Evolutionary conservation across 352 stramenopile species (phyloP).

Genomic region (Vaucheria bursata): DNA sequence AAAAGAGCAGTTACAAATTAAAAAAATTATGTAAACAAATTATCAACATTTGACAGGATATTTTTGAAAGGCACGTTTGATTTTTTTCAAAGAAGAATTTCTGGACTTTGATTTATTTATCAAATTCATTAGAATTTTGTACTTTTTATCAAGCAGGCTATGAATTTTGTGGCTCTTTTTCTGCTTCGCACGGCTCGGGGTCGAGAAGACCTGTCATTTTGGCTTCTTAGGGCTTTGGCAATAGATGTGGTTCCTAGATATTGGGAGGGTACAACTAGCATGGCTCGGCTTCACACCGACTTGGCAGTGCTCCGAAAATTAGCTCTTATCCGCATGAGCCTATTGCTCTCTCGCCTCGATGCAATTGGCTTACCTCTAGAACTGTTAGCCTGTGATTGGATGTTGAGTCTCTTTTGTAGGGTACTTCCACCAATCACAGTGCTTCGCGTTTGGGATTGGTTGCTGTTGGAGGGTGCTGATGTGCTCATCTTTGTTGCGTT

Average conservation of each 20-base stretch:
- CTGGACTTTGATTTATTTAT: too few relatives aligned
- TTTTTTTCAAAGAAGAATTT: too few relatives aligned
- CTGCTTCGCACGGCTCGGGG: constrained; percentile 27
- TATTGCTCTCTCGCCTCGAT: constrained; percentile 34
- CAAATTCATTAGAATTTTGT: too few relatives aligned
- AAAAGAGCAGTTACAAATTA: too few relatives aligned
- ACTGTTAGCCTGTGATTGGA: constrained; percentile 37
- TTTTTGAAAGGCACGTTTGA: too few relatives aligned
- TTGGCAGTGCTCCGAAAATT: constrained; percentile 9
- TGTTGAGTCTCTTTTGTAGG: constrained; percentile 37
- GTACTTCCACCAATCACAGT: constrained; percentile 28
- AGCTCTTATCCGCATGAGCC: neutral
- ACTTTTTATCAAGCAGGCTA: constrained; percentile 21
- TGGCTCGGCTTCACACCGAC: constrained; percentile 1
- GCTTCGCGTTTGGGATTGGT: constrained; percentile 36
- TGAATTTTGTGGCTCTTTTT: constrained; percentile 48
- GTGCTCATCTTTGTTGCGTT: constrained; percentile 36
- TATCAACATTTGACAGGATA: too few relatives aligned
- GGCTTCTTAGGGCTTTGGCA: constrained; percentile 36
- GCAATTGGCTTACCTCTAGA: constrained; percentile 26
- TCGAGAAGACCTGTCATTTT: constrained; percentile 39
- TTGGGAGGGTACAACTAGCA: constrained; percentile 33
- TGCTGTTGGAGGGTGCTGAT: constrained; percentile 38
- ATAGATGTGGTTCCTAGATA: constrained; percentile 23
- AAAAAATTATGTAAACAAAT: too few relatives aligned